A percentile compares a stretch with the other conserved stretches of the same genome.
Evolutionary conservation across 371 early-diverging fungal species (phyloP).

Genomic region (Apophysomyces sp.): DNA sequence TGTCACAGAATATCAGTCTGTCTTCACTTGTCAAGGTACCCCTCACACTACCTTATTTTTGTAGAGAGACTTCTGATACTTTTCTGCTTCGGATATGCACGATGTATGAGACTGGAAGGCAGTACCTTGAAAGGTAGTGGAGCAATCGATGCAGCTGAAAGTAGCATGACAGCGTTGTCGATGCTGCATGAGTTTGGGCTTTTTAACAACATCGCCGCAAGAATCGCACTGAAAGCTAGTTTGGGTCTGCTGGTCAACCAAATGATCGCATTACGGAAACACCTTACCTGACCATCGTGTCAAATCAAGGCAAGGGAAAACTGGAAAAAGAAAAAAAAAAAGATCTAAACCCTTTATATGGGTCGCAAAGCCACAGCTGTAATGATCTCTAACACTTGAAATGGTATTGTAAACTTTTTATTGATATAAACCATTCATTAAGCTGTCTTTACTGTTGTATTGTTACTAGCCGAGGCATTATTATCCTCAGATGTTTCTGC

Average conservation of each 20-base stretch:
- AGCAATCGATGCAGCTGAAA: conserved; percentile 92
- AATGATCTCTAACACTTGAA: not conserved
- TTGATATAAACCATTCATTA: not conserved
- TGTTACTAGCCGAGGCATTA: not conserved
- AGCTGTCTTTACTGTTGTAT: not conserved
- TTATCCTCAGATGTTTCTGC: not conserved
- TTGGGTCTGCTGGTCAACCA: not conserved
- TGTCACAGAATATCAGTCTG: conserved; percentile 18
- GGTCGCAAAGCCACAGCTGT: not conserved
- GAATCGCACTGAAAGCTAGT: conserved; percentile 79
- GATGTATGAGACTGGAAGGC: conserved; percentile 79
- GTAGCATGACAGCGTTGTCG: conserved; percentile 79
- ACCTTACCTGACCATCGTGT: conserved; percentile 23
- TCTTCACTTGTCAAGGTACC: not conserved
- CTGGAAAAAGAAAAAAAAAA: not conserved
- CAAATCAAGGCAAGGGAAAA: not conserved
- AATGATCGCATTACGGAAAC: not conserved
- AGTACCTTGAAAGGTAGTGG: conserved; percentile 77
- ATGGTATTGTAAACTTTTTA: not conserved
- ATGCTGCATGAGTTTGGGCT: conserved; percentile 88
- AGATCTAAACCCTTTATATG: not conserved
- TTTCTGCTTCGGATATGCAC: conserved; percentile 91
- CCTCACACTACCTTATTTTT: conserved; percentile 48
- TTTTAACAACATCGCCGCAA: conserved; percentile 91
- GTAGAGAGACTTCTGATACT: conserved; percentile 75